Evolutionary conservation across 495 filamentous ascomycete genomes (phyloP).

Genomic region (Penicillium goetzii): DNA sequence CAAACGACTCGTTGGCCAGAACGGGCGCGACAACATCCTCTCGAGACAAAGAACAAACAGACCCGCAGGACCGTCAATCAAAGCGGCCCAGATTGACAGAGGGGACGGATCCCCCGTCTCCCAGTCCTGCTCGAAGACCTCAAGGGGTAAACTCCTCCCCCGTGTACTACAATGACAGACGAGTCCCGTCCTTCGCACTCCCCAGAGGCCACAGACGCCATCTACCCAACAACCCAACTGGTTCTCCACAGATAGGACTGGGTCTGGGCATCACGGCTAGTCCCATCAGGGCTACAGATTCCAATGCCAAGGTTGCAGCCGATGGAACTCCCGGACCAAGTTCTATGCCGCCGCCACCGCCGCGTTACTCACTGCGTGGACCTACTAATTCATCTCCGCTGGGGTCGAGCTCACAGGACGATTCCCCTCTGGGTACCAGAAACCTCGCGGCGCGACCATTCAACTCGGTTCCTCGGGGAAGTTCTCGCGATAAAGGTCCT

Average conservation of each 20-base stretch:
- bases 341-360: background rate
- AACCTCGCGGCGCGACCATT: background rate
- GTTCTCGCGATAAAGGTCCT: background rate
- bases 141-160: background rate
- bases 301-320: background rate
- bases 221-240: background rate
- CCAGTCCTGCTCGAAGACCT: background rate
- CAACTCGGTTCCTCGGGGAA: background rate
- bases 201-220: constrained; percentile 2
- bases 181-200: background rate
- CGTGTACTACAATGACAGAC: background rate
- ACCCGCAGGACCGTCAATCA: background rate
- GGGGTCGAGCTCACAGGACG: background rate
- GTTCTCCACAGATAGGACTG: background rate
- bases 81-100: constrained; percentile 1
- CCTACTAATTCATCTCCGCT: background rate
- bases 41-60: background rate
- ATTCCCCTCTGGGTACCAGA: background rate
- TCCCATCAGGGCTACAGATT: background rate
- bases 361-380: background rate
- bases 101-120: background rate
- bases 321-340: too few species aligned
- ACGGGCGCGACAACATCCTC: background rate
- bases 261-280: constrained; percentile 3
- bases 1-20: background rate